Base-by-base conservation (phyloP, 345 rosid genomes). In the Gossypium turneri region DNA sequence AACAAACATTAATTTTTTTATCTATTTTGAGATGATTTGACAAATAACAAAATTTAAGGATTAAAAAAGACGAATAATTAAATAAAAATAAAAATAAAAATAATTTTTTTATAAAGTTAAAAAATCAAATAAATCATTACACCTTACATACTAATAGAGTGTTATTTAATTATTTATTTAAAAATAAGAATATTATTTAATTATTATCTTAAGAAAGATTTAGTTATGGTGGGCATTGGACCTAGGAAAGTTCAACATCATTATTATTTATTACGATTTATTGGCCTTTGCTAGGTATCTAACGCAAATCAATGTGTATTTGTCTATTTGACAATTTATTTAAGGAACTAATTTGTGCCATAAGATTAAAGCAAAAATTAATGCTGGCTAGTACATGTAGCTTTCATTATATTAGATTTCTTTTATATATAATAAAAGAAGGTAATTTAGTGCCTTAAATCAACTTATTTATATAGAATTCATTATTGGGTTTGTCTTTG, bases 211-310 rank as follows among this genome's bases (percentile, higher is more conserved):
- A 11, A 45, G 12, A 45, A 45, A 45, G 12, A 9, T 20, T 16
- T 56, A 19, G 12, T 9, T 20, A 2, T 56, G 60, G 24, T 0
- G 12, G 25, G 16, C 70, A 73, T 6, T 20, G 65, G 67, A 17
- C 75, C 15, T 43, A 24, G 67, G 62, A 70, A 76, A 70, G 67
- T 77, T 22, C 15, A 20, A 38, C 52, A 45, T 12, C 6, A 5
- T 34, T 34, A 34, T 67, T 62, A 22, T 76, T 41, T 27, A 53
- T 15, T 47, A 56, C 22, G 12, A 48, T 24, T 48, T 7, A 50
- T n/a, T 53, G 29, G 12, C 57, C 25, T 25, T 3, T 41, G 20
- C 2, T 47, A 47, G 12, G 56, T 25, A 45, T 68, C 63, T 9
- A 47, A 43, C 69, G 29, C 68, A 50, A 62, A 61, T 50, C 20